These are phyloP conservation scores for Stenocarpella maydis DNA, from an alignment of 2,329 filamentous ascomycete genomes.

Conservation along the genomic window DNA sequence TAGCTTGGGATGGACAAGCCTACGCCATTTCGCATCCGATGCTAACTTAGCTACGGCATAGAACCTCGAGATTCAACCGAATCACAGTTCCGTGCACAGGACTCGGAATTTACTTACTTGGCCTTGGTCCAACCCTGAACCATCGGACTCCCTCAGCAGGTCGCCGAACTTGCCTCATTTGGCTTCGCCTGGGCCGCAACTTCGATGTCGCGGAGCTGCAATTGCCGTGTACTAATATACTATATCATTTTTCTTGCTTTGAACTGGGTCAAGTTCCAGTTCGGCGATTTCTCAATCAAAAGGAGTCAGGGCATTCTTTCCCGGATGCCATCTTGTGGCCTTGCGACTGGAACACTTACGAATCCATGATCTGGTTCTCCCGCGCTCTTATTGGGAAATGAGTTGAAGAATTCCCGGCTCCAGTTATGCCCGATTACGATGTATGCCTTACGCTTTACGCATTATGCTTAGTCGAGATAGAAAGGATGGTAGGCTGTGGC, in stretches of 20 bases:
- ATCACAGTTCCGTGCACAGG: neutral
- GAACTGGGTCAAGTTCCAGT: neutral
- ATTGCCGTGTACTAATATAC: constrained; percentile 2
- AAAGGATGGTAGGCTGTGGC: neutral
- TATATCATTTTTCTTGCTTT: neutral
- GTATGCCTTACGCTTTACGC: constrained; percentile 28
- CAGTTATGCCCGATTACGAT: constrained; percentile 30
- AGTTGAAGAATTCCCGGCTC: neutral
- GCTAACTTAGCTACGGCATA: neutral
- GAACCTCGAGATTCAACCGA: neutral
- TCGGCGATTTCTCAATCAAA: neutral
- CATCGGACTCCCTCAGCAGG: neutral
- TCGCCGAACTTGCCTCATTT: neutral
- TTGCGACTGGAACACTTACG: neutral
- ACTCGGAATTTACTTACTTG: neutral
- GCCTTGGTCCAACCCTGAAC: neutral
- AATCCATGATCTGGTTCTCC: neutral
- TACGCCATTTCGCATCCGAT: no score
- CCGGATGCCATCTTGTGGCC: neutral
- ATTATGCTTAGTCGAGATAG: neutral
- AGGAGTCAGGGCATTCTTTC: constrained; percentile 4
- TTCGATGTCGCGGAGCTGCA: neutral
- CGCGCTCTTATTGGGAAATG: neutral
- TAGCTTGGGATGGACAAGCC: neutral
- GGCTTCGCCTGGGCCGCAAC: neutral